Base-by-base conservation (phyloP, 192 early-diverging fungal genomes). In the Entomortierella lignicola region DNA sequence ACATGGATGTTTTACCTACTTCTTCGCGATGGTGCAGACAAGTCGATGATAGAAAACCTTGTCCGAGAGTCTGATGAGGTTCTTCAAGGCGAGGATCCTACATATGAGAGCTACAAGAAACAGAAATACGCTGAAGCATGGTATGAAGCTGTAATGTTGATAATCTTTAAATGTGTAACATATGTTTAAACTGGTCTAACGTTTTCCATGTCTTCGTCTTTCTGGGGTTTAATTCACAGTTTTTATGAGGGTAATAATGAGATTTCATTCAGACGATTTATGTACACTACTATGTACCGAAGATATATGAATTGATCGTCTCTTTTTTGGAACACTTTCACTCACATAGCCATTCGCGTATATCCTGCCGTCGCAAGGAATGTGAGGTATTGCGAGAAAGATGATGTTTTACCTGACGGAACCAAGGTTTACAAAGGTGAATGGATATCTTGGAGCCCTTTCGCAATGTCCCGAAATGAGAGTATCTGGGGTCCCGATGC, bases 401-500 rank as follows among this genome's bases (percentile, higher is more conserved):
- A 93, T 51, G 84, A 85, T 39, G 58, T 89, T 8, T 69, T 89
- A 42, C 92, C 92, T 10, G 88, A 92, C 65, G 90, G 90, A 10
- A 89, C 85, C 4, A 52, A 63, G 12, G 72, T 94, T 21, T 67
- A 72, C 13, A 81, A 80, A 13, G 90, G 91, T 4, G 81, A 85
- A 12, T 48, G 51, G 21, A 67, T 92, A 2, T 39, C 47, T 0
- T 92, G 82, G 84, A 64, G 47, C 15, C 69, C 84, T 5, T 93
- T 84, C 39, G 68, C 58, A n/a, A 85, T 87, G 81, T 91, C 88
- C 4, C 74, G 90, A 57, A 69, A 43, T n/a, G 61, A 71, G 60
- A 53, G 69, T 20, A 62, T 91, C 27, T 93, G 91, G 92, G 92
- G 92, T 13, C 53, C 66, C n/a, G 85, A 92, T 55, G 91, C 90